A percentile compares a stretch with the other conserved stretches of the same genome.
Evolutionary conservation across 2,329 filamentous ascomycete genomes (phyloP).

Genomic region (Dryadomyces quercivorus): DNA sequence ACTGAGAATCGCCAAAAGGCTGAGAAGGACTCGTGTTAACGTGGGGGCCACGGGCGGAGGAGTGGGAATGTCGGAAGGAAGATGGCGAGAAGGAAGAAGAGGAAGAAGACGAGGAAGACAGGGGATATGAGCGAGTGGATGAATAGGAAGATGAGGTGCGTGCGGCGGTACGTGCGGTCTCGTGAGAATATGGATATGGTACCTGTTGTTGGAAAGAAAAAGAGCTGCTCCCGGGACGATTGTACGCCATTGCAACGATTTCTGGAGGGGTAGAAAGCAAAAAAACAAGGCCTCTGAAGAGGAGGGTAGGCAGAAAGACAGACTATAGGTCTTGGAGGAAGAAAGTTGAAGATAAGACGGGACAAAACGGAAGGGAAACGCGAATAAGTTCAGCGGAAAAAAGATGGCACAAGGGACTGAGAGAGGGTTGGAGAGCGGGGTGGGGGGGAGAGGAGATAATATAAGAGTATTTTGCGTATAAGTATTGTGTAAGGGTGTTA

Average conservation of each 20-base stretch:
- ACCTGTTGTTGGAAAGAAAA: slow-evolving; percentile 23
- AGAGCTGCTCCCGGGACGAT: slow-evolving; percentile 13
- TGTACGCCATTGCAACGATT: slow-evolving; percentile 17
- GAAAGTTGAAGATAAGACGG: not conserved
- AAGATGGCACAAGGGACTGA: too few species aligned
- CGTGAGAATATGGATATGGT: slow-evolving; percentile 7
- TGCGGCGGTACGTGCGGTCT: not conserved
- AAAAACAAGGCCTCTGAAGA: not conserved
- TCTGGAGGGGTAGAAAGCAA: not conserved
- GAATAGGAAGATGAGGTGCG: not conserved
- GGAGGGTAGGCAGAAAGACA: not conserved
- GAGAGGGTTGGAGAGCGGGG: too few species aligned
- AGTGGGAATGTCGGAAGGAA: not conserved
- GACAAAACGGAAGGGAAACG: not conserved
- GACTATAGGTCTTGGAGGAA: too few species aligned
- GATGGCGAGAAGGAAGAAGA: slow-evolving; percentile 1
- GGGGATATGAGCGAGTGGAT: not conserved
- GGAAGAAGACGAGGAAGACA: not conserved
- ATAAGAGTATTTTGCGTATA: too few species aligned
- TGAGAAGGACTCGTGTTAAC: slow-evolving; percentile 16
- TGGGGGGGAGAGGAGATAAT: too few species aligned
- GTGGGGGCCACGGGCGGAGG: not conserved
- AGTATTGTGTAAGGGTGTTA: too few species aligned
- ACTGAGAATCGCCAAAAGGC: slow-evolving; percentile 36
- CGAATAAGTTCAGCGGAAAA: not conserved